Percentiles rank a stretch among this genome's conserved stretches.
Evolutionary conservation across 2,329 filamentous ascomycete genomes (phyloP).

Genomic region (Aspergillus sp.): DNA sequence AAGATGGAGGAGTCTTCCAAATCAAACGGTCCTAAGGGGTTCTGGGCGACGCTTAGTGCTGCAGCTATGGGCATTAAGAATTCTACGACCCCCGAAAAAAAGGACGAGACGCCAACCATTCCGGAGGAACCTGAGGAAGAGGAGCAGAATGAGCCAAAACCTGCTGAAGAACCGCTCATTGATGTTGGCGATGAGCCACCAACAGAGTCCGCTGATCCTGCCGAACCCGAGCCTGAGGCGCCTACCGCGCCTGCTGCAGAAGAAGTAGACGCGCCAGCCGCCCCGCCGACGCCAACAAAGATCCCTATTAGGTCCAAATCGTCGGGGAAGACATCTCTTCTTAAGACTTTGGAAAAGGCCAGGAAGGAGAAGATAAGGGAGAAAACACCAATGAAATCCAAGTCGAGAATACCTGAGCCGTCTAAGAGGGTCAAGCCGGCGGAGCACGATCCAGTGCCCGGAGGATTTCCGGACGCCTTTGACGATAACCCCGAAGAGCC

Average conservation of each 20-base stretch:
- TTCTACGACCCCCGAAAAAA: constrained; percentile 35
- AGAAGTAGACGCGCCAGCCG: constrained; percentile 31
- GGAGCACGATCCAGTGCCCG: constrained; percentile 45
- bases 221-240: constrained; percentile 18
- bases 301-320: constrained; percentile 33
- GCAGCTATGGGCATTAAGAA: constrained; percentile 33
- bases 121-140: constrained; percentile 19
- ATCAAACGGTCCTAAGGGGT: constrained; percentile 30
- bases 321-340: constrained; percentile 40
- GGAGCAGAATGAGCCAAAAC: constrained; percentile 7
- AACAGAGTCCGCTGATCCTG: constrained; percentile 17
- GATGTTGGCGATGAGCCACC: constrained; percentile 29
- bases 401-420: constrained; percentile 13
- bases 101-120: constrained; percentile 21
- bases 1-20: constrained; percentile 35
- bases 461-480: constrained; percentile 51
- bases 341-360: constrained; percentile 39
- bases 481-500: constrained; percentile 37
- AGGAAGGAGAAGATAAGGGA: constrained; percentile 36
- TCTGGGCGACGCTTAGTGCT: constrained; percentile 40
- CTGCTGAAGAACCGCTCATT: constrained; percentile 27
- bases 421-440: constrained; percentile 29
- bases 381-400: constrained; percentile 19
- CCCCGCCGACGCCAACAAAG: constrained; percentile 32
- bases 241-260: constrained; percentile 31